Evolutionary conservation across 345 rosid genomes (phyloP), one percentile per base, ranked within the genome.

Genomic region (Anastatica hierochuntica): DNA sequence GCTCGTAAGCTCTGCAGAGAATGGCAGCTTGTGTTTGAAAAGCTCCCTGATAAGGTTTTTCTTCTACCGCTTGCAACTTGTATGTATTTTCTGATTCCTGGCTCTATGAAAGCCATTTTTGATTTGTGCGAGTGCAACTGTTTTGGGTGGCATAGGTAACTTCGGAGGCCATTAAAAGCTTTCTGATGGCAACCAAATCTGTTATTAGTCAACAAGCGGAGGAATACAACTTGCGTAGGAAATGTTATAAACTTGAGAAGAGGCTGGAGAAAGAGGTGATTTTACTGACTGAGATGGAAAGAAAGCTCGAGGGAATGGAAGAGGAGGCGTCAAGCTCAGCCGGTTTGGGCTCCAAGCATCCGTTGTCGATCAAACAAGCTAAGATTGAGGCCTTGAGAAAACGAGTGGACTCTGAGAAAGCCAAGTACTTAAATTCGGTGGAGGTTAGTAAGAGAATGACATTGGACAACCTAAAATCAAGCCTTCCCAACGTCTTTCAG

Each of bases 21-120:
- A 43, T 90, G 94, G 95, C 81, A 70, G 63, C 68, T 62, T 58
- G 77, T 63, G 20, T 72, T 76, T 50, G 85, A 79, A 46, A 81
- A 50, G 45, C 75, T 89, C 52, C 85, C 90, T 50, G 90, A 89
- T 24, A 75, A 83, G 95, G 95, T 90, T 64, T n/a, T n/a, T n/a
- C 50, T 33, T 45, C 29, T 4, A 10, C 19, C 50, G 40, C 42
- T 45, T 38, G 56, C 42, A 57, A 21, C 43, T 39, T 29, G 45
- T 10, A 10, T 53, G 26, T 43, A 42, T 10, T 15, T 20, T 39
- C 59, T 46, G 2, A 43, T 20, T 52, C 43, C 30, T 52, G 59
- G n/a, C n/a, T n/a, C n/a, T n/a, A 43, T 49, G 59, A 51, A 43
- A 43, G 39, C 18, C 1, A 2, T 19, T 14, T 39, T 34, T 35